These are phyloP conservation scores for Tephrocybe sp. DNA, from an alignment of 768 basidiomycete genomes.

Conservation along the genomic window DNA sequence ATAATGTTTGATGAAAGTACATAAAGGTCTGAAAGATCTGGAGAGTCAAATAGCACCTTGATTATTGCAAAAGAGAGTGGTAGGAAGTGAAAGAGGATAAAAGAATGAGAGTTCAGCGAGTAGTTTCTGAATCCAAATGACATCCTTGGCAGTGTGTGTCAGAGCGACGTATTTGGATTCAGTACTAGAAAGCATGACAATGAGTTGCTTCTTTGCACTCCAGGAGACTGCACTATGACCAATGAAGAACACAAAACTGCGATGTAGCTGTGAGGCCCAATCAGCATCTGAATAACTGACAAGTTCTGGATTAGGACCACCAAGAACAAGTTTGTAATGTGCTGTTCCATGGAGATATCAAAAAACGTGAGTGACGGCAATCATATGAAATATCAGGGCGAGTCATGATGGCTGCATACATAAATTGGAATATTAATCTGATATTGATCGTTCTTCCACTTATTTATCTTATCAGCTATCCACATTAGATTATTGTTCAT, in stretches of 20 bases:
- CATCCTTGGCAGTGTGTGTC: background rate
- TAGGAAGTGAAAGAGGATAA: background rate
- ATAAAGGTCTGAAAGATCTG: too few species aligned
- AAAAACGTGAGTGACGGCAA: background rate
- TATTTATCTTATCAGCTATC: too few species aligned
- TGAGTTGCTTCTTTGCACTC: slow-evolving; percentile 28
- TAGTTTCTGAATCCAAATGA: background rate
- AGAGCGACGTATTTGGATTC: slow-evolving; percentile 28
- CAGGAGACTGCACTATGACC: slow-evolving; percentile 24
- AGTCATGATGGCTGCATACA: slow-evolving; percentile 6
- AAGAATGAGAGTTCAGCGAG: background rate
- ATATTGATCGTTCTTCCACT: background rate
- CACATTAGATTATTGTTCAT: too few species aligned
- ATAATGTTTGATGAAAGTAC: too few species aligned
- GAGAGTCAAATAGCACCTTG: too few species aligned
- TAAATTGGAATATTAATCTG: background rate
- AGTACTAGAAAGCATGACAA: slow-evolving; percentile 28
- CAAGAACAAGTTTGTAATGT: background rate
- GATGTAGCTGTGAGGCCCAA: background rate
- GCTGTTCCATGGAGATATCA: background rate
- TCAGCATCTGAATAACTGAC: background rate
- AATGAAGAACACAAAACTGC: background rate
- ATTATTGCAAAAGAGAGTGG: background rate
- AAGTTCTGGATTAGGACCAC: background rate
- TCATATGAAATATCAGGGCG: slow-evolving; percentile 5